Evolutionary conservation across 2,329 filamentous ascomycete species (phyloP), one percentile per base, ranked within the genome.

Genomic region (Fusarium albosuccineum): DNA sequence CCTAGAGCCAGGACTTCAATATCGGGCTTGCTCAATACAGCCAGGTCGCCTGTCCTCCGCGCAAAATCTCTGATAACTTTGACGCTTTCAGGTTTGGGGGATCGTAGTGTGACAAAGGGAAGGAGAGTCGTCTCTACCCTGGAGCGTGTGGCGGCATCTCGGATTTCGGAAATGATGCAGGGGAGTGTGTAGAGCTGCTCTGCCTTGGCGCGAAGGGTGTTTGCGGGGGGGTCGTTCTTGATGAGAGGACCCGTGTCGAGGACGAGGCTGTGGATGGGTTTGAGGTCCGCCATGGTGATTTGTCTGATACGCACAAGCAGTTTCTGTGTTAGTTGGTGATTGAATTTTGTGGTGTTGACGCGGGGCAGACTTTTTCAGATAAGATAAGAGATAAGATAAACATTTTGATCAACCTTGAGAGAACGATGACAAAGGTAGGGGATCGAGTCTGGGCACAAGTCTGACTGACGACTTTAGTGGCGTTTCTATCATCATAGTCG

Each of bases 221-320:
- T 97, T 26, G 96, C 88, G 10, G 92, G 84, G 11, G 95, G 93
- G 68, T 96, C 91, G 81, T 97, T 97, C 77, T 95, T 95, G 78
- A 99, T 94, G 63, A 99, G 89, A 8, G 95, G 94, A 27, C 94
- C 95, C 4, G 96, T 92, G 76, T 99, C 96, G 70, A 99, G 86
- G 29, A 98, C 87, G 52, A 98, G 88, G 55, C 91, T 91, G 81
- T 97, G 90, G 50, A 97, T 89, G 1, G 90, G 86, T 76, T 94
- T 97, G 39, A 62, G 57, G 30, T 66, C 61, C 26, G 70, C 71
- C 73, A 75, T 75, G 68, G 29, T 62, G 49, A 54, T 1, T 27
- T 16, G 9, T 22, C 22, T 22, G 51, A 37, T 68, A 54, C 27
- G 34, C 17, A 17, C 41, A 9, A 44, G 29, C n/a, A 41, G 30